Evolutionary conservation across 495 filamentous ascomycete species (phyloP).

Genomic region (Penicillium nucicola): DNA sequence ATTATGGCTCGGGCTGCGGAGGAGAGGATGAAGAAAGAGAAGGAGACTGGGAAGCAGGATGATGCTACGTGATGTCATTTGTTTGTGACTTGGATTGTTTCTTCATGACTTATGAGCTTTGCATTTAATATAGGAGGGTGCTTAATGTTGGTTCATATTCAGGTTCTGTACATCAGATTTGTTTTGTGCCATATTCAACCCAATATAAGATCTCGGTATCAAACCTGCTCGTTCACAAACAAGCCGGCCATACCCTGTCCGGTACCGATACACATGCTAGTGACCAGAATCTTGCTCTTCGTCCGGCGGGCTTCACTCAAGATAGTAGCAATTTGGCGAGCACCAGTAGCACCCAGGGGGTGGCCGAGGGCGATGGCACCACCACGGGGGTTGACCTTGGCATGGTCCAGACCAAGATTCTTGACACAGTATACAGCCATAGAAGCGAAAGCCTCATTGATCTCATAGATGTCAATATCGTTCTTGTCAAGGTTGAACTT

Average conservation of each 20-base stretch:
- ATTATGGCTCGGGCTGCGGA: slow-evolving; percentile 72
- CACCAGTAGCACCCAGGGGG: slow-evolving; percentile 76
- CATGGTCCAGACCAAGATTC: slow-evolving; percentile 68
- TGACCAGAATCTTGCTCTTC: slow-evolving; percentile 80
- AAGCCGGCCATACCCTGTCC: slow-evolving; percentile 83
- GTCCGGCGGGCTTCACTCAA: slow-evolving; percentile 73
- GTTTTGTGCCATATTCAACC: not conserved
- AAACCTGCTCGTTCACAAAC: slow-evolving; percentile 75
- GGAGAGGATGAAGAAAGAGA: slow-evolving; percentile 61
- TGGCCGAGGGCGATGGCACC: slow-evolving; percentile 80
- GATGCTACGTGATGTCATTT: slow-evolving; percentile 10
- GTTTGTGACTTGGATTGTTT: not conserved
- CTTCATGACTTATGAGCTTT: slow-evolving; percentile 1
- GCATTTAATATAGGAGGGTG: not conserved
- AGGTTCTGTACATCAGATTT: not conserved
- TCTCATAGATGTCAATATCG: slow-evolving; percentile 86
- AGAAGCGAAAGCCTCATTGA: slow-evolving; percentile 96
- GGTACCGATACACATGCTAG: slow-evolving; percentile 85
- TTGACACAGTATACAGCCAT: slow-evolving; percentile 95
- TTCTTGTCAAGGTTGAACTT: slow-evolving; percentile 75
- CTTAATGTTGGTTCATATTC: not conserved
- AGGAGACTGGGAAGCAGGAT: slow-evolving; percentile 34
- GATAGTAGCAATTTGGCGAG: slow-evolving; percentile 79
- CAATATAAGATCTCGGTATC: slow-evolving; percentile 5
- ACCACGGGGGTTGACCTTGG: slow-evolving; percentile 87